Conservation (phyloP, 352 stramenopile genomes). For the Phytopythium boreale region DNA sequence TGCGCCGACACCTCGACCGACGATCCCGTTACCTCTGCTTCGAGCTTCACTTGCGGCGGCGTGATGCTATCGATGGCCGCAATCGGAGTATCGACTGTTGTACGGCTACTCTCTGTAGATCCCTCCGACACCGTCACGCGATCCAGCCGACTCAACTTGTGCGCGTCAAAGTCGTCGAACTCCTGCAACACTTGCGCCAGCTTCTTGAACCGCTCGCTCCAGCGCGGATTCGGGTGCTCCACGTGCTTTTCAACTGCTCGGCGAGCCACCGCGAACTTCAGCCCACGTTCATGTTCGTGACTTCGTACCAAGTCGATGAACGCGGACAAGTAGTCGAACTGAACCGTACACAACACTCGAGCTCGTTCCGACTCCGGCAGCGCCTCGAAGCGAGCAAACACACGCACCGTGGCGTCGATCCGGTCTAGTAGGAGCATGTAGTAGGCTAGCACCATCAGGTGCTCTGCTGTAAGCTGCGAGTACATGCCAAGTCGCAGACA, state of each 20-base stretch:
- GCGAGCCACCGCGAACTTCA: conserved; percentile 31
- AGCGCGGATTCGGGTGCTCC: conserved; percentile 38
- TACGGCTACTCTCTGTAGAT: not conserved
- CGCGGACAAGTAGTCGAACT: conserved; percentile 53
- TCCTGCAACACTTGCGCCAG: conserved; percentile 39
- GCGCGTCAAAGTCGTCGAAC: conserved; percentile 28
- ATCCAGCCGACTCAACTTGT: conserved; percentile 13
- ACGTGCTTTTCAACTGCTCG: conserved; percentile 31
- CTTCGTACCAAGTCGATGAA: conserved; percentile 58
- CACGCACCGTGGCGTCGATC: conserved; percentile 25
- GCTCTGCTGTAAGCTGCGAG: conserved; percentile 15
- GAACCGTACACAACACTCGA: conserved; percentile 24
- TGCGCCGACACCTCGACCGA: conserved; percentile 25
- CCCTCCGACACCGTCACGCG: conserved; percentile 15
- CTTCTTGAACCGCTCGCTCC: conserved; percentile 41
- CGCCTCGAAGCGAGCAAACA: conserved; percentile 27
- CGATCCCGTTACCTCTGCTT: conserved; percentile 22
- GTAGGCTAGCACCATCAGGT: conserved; percentile 42
- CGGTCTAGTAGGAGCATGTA: conserved; percentile 50
- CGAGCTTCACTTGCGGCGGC: conserved; percentile 9
- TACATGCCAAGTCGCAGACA: conserved; percentile 35
- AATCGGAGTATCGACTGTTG: not conserved
- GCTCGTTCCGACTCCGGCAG: not conserved
- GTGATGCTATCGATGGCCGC: not conserved
- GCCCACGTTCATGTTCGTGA: conserved; percentile 2